Evolutionary conservation across 148 eudicot species (phyloP).

Genomic region (Silene uniflora): DNA sequence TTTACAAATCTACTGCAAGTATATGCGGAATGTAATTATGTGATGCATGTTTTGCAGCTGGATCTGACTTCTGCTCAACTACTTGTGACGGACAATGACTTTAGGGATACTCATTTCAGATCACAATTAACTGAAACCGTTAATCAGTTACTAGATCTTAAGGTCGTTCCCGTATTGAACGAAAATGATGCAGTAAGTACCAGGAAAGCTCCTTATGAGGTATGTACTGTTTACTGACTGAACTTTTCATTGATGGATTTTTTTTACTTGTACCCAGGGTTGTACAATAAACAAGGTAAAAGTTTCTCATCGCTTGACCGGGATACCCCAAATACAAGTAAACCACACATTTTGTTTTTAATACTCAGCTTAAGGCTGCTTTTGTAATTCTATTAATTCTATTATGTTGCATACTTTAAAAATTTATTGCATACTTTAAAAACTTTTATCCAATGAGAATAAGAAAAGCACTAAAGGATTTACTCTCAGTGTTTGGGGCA

Average conservation of each 20-base stretch:
- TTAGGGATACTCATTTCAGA: conserved; percentile 77
- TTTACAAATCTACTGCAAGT: not conserved
- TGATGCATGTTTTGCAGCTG: conserved; percentile 50
- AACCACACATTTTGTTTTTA: conserved; percentile 26
- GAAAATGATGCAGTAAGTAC: conserved; percentile 99
- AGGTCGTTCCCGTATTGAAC: conserved; percentile 79
- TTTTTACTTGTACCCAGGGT: conserved; percentile 14
- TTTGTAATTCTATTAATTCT: conserved; percentile 15
- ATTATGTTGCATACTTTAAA: not conserved
- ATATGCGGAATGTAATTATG: conserved; percentile 14
- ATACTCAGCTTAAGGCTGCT: conserved; percentile 21
- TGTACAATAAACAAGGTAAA: conserved; percentile 15
- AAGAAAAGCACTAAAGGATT: conserved; percentile 1
- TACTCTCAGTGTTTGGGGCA: conserved; percentile 16
- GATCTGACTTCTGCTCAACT: conserved; percentile 94
- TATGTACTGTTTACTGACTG: conserved; percentile 29
- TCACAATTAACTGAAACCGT: conserved; percentile 73
- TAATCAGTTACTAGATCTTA: conserved; percentile 53
- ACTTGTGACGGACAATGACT: conserved; percentile 92
- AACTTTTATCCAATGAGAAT: not conserved
- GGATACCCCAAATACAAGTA: conserved; percentile 31
- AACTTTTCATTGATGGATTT: conserved; percentile 2
- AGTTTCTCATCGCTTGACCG: conserved; percentile 26
- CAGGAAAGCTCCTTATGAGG: conserved; percentile 95
- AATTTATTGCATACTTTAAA: not conserved